These are phyloP conservation scores for Eremothecium gossypii DNA, from an alignment of 1,139 yeast species.

Conservation along the genomic window DNA sequence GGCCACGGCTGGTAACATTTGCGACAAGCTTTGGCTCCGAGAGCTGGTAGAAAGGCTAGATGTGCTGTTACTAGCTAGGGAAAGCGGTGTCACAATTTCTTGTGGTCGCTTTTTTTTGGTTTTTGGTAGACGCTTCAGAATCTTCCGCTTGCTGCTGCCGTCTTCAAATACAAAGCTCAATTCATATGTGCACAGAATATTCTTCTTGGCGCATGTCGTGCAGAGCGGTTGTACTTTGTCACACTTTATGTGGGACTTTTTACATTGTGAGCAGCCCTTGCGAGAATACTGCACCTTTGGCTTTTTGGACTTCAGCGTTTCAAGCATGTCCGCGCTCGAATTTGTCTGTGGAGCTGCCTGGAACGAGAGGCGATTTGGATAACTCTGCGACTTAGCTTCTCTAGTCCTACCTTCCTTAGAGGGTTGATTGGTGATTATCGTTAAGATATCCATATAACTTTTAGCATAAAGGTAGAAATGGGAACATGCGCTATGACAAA, in stretches of 20 bases:
- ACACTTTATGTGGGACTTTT: conserved; percentile 12
- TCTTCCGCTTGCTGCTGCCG: conserved; percentile 1
- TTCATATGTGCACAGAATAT: conserved; percentile 12
- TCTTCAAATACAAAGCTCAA: conserved; percentile 5
- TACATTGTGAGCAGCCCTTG: conserved; percentile 15
- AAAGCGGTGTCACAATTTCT: conserved; percentile 1
- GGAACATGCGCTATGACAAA: no score
- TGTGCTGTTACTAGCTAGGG: background rate
- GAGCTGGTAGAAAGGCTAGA: background rate
- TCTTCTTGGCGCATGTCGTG: conserved; percentile 10
- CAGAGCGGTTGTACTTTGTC: conserved; percentile 10
- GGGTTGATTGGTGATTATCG: no score
- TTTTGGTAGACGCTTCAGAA: background rate
- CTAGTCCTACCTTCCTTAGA: no score
- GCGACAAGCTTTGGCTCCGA: background rate
- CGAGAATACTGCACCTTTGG: conserved; percentile 11
- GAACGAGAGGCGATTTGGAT: no score
- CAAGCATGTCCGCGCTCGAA: background rate
- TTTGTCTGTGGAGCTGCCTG: no score
- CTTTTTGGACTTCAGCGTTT: conserved; percentile 1
- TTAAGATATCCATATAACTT: no score
- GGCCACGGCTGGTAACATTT: background rate
- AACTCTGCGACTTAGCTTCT: no score
- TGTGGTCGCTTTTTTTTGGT: background rate
- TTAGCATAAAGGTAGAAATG: no score